Percentiles rank a stretch among this genome's conserved stretches.
phyloP scores from a whole-genome alignment of 495 filamentous ascomycete genomes.

The Trichoderma parareesei region DNA sequence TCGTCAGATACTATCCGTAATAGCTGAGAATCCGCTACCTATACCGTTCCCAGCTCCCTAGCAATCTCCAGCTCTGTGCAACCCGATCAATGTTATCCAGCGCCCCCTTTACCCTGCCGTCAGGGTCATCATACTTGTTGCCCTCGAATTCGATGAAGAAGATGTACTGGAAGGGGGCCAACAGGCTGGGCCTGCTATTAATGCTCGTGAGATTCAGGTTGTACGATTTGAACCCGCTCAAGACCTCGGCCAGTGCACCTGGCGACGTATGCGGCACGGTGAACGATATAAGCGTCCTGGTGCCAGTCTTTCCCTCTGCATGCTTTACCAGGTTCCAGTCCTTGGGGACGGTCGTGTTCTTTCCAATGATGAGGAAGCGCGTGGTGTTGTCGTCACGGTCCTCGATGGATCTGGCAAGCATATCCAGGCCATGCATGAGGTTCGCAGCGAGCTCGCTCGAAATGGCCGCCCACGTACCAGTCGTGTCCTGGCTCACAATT shows the following conservation, averaged over 20 bases:
- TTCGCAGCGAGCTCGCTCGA: conserved; percentile 65
- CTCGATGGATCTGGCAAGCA: conserved; percentile 70
- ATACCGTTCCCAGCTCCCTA: conserved; percentile 45
- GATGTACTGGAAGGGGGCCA: conserved; percentile 77
- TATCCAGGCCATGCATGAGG: conserved; percentile 48
- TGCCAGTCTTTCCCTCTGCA: conserved; percentile 20
- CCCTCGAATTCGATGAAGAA: conserved; percentile 90
- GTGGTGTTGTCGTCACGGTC: conserved; percentile 80
- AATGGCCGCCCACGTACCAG: conserved; percentile 64
- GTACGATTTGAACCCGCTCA: conserved; percentile 65
- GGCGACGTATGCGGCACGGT: conserved; percentile 67
- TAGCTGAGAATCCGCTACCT: not conserved
- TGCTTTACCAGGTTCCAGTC: conserved; percentile 14
- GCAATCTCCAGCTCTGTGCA: conserved; percentile 40
- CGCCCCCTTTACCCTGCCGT: conserved; percentile 43
- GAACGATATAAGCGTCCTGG: conserved; percentile 75
- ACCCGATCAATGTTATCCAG: conserved; percentile 33
- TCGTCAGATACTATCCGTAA: too few relatives aligned
- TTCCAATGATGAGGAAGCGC: conserved; percentile 71
- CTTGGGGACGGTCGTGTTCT: conserved; percentile 23
- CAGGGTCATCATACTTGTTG: conserved; percentile 36
- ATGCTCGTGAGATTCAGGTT: conserved; percentile 84
- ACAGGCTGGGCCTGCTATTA: conserved; percentile 71
- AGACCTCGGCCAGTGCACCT: conserved; percentile 71
- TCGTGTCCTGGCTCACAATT: conserved; percentile 53